Percentiles rank a stretch among this genome's conserved stretches.
Conservation (phyloP, 78 protist genomes). For the Chrysochromulina tobinii region DNA sequence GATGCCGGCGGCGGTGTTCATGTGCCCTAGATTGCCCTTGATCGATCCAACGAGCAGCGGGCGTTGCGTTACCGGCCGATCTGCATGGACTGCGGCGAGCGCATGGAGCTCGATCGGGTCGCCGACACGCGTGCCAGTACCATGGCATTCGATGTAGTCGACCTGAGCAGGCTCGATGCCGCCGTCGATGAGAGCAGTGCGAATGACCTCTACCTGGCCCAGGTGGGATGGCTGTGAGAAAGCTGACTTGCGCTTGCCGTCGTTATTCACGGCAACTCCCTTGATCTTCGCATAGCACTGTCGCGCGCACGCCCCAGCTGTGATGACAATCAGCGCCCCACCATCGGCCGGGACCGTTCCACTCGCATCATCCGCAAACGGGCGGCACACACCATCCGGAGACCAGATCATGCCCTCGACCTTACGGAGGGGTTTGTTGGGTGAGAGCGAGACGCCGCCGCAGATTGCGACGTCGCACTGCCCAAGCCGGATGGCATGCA, state of each 20-base stretch:
- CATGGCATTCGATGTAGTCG: constrained; percentile 37
- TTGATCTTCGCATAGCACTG: neutral
- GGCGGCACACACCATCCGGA: neutral
- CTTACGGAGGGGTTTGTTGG: neutral
- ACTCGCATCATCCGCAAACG: neutral
- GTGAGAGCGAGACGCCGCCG: neutral
- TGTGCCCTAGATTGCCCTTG: neutral
- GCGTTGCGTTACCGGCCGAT: neutral
- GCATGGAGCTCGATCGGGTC: constrained; percentile 57
- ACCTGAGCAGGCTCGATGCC: constrained; percentile 16
- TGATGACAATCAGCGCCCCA: neutral
- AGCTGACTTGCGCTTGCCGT: neutral
- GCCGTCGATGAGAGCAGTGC: constrained; percentile 43
- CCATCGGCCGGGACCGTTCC: neutral
- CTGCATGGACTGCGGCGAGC: constrained; percentile 46
- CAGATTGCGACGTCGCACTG: neutral
- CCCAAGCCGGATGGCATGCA: neutral
- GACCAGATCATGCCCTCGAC: neutral
- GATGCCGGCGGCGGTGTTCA: neutral
- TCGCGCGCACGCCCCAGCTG: neutral
- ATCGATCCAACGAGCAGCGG: neutral
- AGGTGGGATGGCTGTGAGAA: neutral
- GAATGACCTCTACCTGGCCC: constrained; percentile 68
- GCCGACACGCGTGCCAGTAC: constrained; percentile 62
- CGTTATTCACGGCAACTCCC: neutral